A percentile compares a stretch with the other conserved stretches of the same genome.
These are phyloP conservation scores for Leptodontidium sp. DNA, from an alignment of 2,329 filamentous ascomycete species.

Conservation along the genomic window DNA sequence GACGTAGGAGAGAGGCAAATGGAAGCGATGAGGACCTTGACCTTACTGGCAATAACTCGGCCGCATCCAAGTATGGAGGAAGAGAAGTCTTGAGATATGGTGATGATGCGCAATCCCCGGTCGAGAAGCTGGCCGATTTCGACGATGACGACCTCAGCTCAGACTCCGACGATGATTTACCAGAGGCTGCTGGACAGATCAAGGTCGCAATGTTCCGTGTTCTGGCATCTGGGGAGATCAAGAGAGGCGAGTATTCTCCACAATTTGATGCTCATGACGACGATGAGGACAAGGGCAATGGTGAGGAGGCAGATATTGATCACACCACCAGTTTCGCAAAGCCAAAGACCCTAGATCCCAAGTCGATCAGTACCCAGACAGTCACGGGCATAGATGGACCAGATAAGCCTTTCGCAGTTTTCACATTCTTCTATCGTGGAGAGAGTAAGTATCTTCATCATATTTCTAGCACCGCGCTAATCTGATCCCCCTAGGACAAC, in stretches of 20 bases:
- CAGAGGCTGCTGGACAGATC: slow-evolving; percentile 96
- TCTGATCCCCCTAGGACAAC: slow-evolving; percentile 71
- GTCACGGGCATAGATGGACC: slow-evolving; percentile 98
- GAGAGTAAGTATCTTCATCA: slow-evolving; percentile 73
- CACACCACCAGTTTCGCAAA: slow-evolving; percentile 98
- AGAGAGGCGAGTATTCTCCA: slow-evolving; percentile 96
- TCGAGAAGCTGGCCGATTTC: slow-evolving; percentile 70
- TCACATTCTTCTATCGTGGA: slow-evolving; percentile 97
- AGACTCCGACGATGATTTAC: slow-evolving; percentile 80
- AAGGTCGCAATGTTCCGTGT: slow-evolving; percentile 97
- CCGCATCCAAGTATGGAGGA: slow-evolving; percentile 40
- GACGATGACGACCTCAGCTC: slow-evolving; percentile 80
- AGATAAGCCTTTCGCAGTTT: slow-evolving; percentile 94
- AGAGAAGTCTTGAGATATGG: slow-evolving; percentile 80
- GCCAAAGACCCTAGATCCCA: slow-evolving; percentile 93
- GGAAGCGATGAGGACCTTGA: slow-evolving; percentile 56
- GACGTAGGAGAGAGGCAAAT: slow-evolving; percentile 64
- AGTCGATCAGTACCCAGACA: slow-evolving; percentile 97
- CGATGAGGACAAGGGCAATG: slow-evolving; percentile 70
- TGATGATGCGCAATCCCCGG: slow-evolving; percentile 74
- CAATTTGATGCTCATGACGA: slow-evolving; percentile 98
- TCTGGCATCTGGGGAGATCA: slow-evolving; percentile 94
- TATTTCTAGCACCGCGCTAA: slow-evolving; percentile 31
- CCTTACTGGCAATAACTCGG: slow-evolving; percentile 45
- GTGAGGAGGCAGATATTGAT: slow-evolving; percentile 82